Conservation (phyloP, 768 basidiomycete genomes). For the Lactifluus subvellereus region DNA sequence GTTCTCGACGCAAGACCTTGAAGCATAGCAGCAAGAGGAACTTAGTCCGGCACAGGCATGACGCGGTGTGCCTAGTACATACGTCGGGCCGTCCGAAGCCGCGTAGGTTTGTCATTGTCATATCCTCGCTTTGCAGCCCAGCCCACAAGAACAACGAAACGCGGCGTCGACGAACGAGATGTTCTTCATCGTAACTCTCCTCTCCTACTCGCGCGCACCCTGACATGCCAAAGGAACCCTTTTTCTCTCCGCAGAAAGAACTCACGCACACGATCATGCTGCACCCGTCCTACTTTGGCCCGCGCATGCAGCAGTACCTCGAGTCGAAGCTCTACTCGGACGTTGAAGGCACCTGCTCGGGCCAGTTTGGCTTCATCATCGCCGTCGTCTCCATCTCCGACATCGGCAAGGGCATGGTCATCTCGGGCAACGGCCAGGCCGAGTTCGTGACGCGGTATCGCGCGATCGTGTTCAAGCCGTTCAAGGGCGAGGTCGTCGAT, state of each 20-base stretch:
- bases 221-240: background rate
- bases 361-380: conserved; percentile 92
- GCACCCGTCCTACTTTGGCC: conserved; percentile 97
- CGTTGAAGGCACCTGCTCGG: conserved; percentile 96
- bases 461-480: conserved; percentile 99
- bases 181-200: conserved; percentile 22
- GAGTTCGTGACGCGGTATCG: conserved; percentile 93
- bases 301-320: conserved; percentile 89
- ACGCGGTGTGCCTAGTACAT: no score
- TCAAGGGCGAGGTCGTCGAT: conserved; percentile 98
- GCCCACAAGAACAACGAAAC: background rate
- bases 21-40: conserved; percentile 3
- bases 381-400: conserved; percentile 86
- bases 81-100: no score
- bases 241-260: conserved; percentile 63
- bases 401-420: conserved; percentile 88
- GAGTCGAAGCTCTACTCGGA: conserved; percentile 91
- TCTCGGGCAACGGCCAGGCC: conserved; percentile 89
- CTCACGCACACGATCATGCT: conserved; percentile 95
- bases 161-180: background rate
- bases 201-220: background rate
- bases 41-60: no score
- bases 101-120: no score
- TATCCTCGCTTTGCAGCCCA: background rate
- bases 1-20: conserved; percentile 3